Evolutionary conservation across 140 eudicot genomes (phyloP), one percentile per base, ranked within the genome.

Genomic region (Senecio squalidus): DNA sequence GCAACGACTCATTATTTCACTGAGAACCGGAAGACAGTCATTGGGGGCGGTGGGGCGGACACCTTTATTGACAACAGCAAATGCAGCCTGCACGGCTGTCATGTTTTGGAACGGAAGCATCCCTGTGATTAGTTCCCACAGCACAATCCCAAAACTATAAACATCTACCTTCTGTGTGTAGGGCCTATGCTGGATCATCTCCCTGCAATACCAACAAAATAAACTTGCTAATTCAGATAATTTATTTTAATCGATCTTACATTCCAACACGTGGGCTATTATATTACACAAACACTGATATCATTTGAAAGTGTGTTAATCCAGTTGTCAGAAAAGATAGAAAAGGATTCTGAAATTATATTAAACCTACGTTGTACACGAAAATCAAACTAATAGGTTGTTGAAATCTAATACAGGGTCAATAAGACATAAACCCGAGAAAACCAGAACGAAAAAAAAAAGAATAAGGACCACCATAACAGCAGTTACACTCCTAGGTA

Each of bases 61-160:
- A 6, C 94, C 94, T 71, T 90, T 85, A 73, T 90, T 85, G 11
- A 90, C 97, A 17, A 90, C 97, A 6, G 94, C 95, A 70, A 90
- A 90, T 28, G 97, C 97, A 4, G 95, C 97, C 70, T 90, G 95
- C 26, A 90, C 97, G 6, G 97, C 97, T 14, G 95, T 85, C 97
- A 90, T 90, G 80, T 90, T 90, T 72, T 78, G 94, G 73, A 90
- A 90, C 0, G 97, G 97, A 67, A 90, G 97, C 97, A 90, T 85
- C n/a, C 97, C 97, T 4, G 97, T 90, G 25, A 90, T 82, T 10
- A 90, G 90, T 45, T 90, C 97, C 97, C 97, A 90, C 40, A 90
- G 78, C 0, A 90, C 97, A 14, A 90, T 86, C 43, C 97, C 97
- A 18, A 90, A 90, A 63, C 97, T 90, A 38, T 90, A 90, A 1